Evolutionary conservation across 805 yeast genomes (phyloP), one percentile per base, ranked within the genome.

Genomic region (Kazachstania martiniae): DNA sequence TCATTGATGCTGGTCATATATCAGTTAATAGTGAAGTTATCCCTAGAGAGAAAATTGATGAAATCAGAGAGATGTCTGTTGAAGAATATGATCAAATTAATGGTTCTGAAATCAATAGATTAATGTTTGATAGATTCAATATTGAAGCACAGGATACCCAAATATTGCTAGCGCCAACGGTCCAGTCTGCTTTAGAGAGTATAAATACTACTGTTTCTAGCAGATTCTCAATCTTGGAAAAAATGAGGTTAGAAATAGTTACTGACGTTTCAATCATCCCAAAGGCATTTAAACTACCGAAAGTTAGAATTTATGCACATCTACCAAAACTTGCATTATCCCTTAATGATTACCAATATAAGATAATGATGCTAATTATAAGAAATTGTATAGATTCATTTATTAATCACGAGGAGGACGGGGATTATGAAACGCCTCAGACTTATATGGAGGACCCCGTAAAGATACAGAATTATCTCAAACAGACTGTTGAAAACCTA

Each of bases 1-100:
- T 91, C 13, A 65, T 91, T 33, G 97, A 91, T 65, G 95, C 96
- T 6, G 99, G 99, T 49, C 95, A 89, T 54, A 78, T 93, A 16
- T 77, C 85, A 41, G 74, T 91, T 12, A 59, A 65, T 2, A 83
- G 95, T 50, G 91, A 87, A 45, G 66, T 89, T 25, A 91, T 77
- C 3, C 82, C 80, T 29, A 74, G 73, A 41, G 67, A 70, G 3
- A 73, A 72, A 28, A 68, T 86, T 18, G 75, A 77, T 31, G 76
- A 75, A 36, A 72, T 86, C 28, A 83, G 77, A 47, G 63, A 74
- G 17, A 73, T 82, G 48, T 64, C 66, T 4, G 58, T 60, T 5
- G 73, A 69, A 2, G 95, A 89, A 46, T 89, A 94, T 82, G 70
- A 74, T 13, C 65, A 70, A 23, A 49, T 63, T 14, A 59, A 58